Base-by-base conservation (phyloP, 176 grass and related monocot genomes). In the Aegilops sharonensis region DNA sequence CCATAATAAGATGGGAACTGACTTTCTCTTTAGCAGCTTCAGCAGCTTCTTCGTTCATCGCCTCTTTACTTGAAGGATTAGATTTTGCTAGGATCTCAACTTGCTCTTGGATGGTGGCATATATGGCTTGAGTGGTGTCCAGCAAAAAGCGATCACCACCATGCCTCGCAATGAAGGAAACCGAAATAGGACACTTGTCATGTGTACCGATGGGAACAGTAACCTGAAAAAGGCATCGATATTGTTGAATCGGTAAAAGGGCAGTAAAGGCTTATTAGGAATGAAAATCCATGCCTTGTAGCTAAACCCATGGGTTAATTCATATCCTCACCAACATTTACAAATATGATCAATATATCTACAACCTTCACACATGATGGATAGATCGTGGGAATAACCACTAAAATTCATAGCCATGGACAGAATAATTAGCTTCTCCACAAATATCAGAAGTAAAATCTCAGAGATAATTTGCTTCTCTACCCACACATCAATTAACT, bases 11-110 rank as follows among this genome's bases (percentile, higher is more conserved):
- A 78, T 67, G 60, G 20, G 25, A 74, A 89, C 90, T 86, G 35
- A 92, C 97, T 80, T 82, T 99, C 72, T 94, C 94, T 93, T 99
- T 99, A 56, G 97, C 97, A 75, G 90, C 87, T 85, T 99, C 92
- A 84, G 97, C 97, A 63, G 92, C 90, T 85, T 94, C 97, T 90
- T 97, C 97, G 2, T 90, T 94, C 70, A 85, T 94, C 25, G 91
- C 86, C 68, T 91, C 79, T 80, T 88, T 95, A 83, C 87, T 91
- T 61, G 88, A 94, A 82, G 89, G 78, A 67, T 91, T 94, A 83
- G 92, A 97, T 80, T 93, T 97, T 9, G 79, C 54, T 24, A 96
- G 82, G 25, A 90, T 64, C 39, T 94, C 85, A 64, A 82, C 84
- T 90, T 99, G 85, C 86, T 97, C 94, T 91, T 94, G 92, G 71